phyloP scores from a whole-genome alignment of 257 asterid species.

The Fraxinus anomala region DNA sequence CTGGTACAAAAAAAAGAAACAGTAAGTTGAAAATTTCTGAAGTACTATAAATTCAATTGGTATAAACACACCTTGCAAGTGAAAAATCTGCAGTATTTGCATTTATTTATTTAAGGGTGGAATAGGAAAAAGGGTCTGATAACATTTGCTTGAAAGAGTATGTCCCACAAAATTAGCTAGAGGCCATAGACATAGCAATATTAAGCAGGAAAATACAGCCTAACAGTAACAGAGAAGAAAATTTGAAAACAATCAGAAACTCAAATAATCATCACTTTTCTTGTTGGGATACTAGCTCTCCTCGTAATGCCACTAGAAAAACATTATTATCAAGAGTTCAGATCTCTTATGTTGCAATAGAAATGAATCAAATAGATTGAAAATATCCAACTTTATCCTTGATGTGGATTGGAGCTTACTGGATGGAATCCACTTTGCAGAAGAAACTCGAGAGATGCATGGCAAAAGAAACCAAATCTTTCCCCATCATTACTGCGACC shows the following conservation, averaged over 20 bases:
- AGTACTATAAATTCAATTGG: conserved; percentile 8
- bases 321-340: conserved; percentile 20
- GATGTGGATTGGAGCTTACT: conserved; percentile 52
- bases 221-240: conserved; percentile 17
- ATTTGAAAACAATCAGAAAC: neutral
- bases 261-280: neutral
- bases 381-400: conserved; percentile 19
- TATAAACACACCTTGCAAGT: neutral
- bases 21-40: conserved; percentile 5
- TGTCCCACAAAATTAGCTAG: conserved; percentile 12
- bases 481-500: conserved; percentile 85
- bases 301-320: neutral
- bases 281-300: neutral
- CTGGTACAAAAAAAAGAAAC: conserved; percentile 43
- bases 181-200: neutral
- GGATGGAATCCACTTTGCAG: conserved; percentile 89
- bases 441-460: conserved; percentile 97
- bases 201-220: conserved; percentile 14
- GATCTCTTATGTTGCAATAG: conserved; percentile 24
- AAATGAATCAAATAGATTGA: neutral
- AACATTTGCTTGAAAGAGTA: conserved; percentile 21
- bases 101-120: neutral
- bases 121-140: neutral
- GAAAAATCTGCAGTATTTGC: no score
- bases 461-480: conserved; percentile 94